Conservation (phyloP, 2,329 filamentous ascomycete species). For the Fusarium pilosicola region DNA sequence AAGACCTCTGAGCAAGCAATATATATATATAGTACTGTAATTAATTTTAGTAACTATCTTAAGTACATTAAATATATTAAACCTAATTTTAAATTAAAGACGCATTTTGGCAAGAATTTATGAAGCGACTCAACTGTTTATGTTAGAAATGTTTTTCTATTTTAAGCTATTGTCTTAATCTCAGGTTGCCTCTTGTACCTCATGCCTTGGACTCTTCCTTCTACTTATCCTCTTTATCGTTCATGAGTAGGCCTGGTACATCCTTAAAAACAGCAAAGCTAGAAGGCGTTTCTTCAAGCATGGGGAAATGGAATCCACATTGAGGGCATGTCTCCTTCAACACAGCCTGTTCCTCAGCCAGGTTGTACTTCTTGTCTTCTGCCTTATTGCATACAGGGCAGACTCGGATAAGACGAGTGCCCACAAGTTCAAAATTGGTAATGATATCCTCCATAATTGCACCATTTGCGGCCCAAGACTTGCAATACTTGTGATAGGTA, state of each 20-base stretch:
- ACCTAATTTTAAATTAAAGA: too few relatives aligned
- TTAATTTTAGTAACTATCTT: too few relatives aligned
- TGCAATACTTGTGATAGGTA: constrained; percentile 36
- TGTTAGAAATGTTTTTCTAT: background rate
- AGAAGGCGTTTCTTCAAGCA: constrained; percentile 28
- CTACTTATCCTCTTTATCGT: background rate
- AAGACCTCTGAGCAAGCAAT: too few relatives aligned
- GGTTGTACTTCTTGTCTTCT: constrained; percentile 35
- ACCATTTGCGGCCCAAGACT: constrained; percentile 24
- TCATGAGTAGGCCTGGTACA: background rate
- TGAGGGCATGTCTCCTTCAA: constrained; percentile 28
- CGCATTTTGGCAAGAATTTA: too few relatives aligned
- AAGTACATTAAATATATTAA: too few relatives aligned
- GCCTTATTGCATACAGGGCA: constrained; percentile 33
- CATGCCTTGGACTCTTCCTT: background rate
- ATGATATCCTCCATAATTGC: constrained; percentile 39
- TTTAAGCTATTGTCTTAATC: accelerated
- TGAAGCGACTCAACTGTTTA: too few relatives aligned
- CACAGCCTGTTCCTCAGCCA: constrained; percentile 33
- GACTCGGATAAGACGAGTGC: constrained; percentile 26
- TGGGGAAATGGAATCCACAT: constrained; percentile 31
- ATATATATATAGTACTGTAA: too few relatives aligned
- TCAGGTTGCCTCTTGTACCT: accelerated
- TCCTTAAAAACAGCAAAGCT: constrained; percentile 32
- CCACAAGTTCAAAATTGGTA: constrained; percentile 35